Evolutionary conservation across 2,329 filamentous ascomycete species (phyloP).

Genomic region (Teratosphaeria gauchensis): DNA sequence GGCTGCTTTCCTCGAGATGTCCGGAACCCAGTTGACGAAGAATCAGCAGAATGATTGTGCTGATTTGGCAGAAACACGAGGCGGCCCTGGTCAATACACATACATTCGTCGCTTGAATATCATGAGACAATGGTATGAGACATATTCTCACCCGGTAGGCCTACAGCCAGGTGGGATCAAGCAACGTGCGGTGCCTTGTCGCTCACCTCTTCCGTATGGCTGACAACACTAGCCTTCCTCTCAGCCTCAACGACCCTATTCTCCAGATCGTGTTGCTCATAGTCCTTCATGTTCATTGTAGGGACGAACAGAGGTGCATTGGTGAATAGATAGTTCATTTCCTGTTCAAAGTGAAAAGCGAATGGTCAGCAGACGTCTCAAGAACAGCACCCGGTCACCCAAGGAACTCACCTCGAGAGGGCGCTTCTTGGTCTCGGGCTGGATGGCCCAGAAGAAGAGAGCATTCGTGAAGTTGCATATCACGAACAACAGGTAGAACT

Average conservation of each 20-base stretch:
- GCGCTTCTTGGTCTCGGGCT: constrained; percentile 56
- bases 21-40: too few relatives aligned
- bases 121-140: neutral
- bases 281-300: constrained; percentile 45
- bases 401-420: constrained; percentile 44
- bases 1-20: too few relatives aligned
- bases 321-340: constrained; percentile 43
- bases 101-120: too few relatives aligned
- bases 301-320: constrained; percentile 56
- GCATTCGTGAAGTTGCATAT: constrained; percentile 61
- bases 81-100: too few relatives aligned
- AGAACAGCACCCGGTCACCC: constrained; percentile 18
- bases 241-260: constrained; percentile 48
- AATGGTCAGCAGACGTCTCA: neutral
- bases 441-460: constrained; percentile 56
- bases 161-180: neutral
- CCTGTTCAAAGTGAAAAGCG: neutral
- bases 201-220: constrained; percentile 22
- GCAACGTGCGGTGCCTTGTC: neutral
- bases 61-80: too few relatives aligned
- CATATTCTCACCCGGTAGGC: neutral
- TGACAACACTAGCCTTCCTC: constrained; percentile 35
- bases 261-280: constrained; percentile 49
- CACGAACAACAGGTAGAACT: constrained; percentile 51
- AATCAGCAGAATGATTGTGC: too few relatives aligned